A percentile compares a stretch with the other conserved stretches of the same genome.
These are phyloP conservation scores for Alternaria triticimaculans DNA, from an alignment of 2,329 filamentous ascomycete genomes.

Conservation along the genomic window DNA sequence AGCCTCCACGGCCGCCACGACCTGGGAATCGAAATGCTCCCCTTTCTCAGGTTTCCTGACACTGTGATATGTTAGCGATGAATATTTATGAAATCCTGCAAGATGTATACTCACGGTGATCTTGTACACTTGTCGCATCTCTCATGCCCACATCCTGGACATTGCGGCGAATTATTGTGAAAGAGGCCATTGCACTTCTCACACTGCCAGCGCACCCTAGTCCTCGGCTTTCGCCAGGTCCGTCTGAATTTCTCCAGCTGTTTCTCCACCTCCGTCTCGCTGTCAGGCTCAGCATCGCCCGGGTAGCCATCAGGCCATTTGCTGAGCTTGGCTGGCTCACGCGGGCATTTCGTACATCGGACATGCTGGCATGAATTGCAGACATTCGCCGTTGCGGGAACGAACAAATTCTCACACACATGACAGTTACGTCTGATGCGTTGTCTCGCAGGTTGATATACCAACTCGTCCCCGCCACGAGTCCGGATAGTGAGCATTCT, in stretches of 20 bases:
- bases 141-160: conserved; percentile 65
- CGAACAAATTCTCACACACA: conserved; percentile 70
- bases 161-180: conserved; percentile 61
- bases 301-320: conserved; percentile 75
- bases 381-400: conserved; percentile 57
- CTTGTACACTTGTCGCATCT: conserved; percentile 67
- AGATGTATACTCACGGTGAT: conserved; percentile 50
- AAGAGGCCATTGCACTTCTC: conserved; percentile 68
- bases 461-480: conserved; percentile 71
- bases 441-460: conserved; percentile 75
- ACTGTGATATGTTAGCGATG: conserved; percentile 38
- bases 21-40: conserved; percentile 66
- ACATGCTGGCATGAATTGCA: conserved; percentile 74
- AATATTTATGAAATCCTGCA: neutral
- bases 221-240: conserved; percentile 54
- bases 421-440: conserved; percentile 79
- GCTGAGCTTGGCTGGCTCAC: conserved; percentile 75
- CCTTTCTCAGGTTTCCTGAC: conserved; percentile 63
- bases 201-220: conserved; percentile 60
- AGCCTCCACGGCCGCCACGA: conserved; percentile 64
- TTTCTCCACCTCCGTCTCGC: conserved; percentile 40
- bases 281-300: conserved; percentile 60
- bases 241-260: conserved; percentile 40
- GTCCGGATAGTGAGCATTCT: conserved; percentile 67
- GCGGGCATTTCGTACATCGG: conserved; percentile 80